Evolutionary conservation across 371 early-diverging fungal genomes (phyloP).

Genomic region (Mortierella sp.): DNA sequence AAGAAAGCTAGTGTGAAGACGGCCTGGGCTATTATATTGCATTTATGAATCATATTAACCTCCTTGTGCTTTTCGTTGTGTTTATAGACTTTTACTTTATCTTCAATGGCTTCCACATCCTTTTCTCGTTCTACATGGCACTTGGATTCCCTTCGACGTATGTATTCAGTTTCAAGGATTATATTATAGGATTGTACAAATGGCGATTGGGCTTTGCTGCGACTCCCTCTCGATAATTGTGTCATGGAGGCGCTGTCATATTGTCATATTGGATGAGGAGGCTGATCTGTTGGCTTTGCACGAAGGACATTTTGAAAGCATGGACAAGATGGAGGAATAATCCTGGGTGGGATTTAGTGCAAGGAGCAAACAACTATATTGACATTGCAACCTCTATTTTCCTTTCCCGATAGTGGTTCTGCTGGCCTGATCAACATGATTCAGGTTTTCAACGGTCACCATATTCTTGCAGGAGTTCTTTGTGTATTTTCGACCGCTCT

Average conservation of each 20-base stretch:
- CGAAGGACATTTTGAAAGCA: no score
- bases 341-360: no score
- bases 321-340: no score
- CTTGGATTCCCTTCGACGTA: constrained; percentile 85
- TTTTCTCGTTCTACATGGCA: constrained; percentile 87
- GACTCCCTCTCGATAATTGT: no score
- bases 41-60: no score
- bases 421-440: constrained; percentile 87
- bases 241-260: no score
- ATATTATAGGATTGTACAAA: neutral
- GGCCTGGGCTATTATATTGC: neutral
- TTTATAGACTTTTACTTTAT: constrained; percentile 80
- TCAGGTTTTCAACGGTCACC: constrained; percentile 75
- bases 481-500: constrained; percentile 77
- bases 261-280: no score
- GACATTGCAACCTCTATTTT: neutral
- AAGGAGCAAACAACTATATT: no score
- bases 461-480: constrained; percentile 76
- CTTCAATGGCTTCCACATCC: constrained; percentile 88
- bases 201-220: no score
- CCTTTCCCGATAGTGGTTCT: constrained; percentile 69
- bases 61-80: neutral
- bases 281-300: no score
- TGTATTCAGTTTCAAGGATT: constrained; percentile 31
- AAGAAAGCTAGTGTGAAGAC: neutral